Evolutionary conservation across 768 basidiomycete species (phyloP).

Genomic region (Podaxis sp.): DNA sequence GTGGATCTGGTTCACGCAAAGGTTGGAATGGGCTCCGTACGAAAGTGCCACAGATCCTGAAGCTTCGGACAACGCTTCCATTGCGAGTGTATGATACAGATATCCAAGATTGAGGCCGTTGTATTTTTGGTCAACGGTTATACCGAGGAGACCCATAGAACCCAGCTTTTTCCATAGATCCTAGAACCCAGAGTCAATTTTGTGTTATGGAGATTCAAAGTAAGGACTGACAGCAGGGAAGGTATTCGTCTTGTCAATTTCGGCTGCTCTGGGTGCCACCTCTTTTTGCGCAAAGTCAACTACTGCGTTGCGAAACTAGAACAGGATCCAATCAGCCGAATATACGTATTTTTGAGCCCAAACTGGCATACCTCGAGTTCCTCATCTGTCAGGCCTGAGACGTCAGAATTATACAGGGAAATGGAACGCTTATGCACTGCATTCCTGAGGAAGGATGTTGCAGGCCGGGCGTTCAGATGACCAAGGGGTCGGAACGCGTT

Average conservation of each 20-base stretch:
- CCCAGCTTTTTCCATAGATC: conserved; percentile 88
- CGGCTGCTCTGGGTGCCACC: conserved; percentile 79
- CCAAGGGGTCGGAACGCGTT: neutral
- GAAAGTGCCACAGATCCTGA: conserved; percentile 92
- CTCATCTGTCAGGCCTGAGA: conserved; percentile 76
- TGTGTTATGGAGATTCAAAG: conserved; percentile 4
- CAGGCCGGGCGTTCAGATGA: conserved; percentile 1
- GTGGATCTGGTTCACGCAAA: conserved; percentile 84
- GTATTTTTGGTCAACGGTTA: conserved; percentile 77
- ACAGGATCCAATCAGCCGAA: conserved; percentile 2
- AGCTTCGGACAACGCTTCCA: conserved; percentile 90
- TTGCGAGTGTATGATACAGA: conserved; percentile 83
- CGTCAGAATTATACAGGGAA: conserved; percentile 66
- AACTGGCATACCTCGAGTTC: conserved; percentile 62
- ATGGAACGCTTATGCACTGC: conserved; percentile 26
- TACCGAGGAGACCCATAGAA: conserved; percentile 87
- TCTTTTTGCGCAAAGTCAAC: conserved; percentile 78
- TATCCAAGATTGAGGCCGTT: conserved; percentile 84
- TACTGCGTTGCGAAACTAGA: conserved; percentile 78
- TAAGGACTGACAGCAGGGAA: conserved; percentile 59
- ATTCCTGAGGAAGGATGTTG: neutral
- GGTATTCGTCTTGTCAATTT: conserved; percentile 81
- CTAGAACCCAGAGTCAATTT: conserved; percentile 32
- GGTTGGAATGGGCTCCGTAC: conserved; percentile 89
- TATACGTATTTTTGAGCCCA: neutral